Conservation (phyloP, 2,329 filamentous ascomycete species). For the Pseudogymnoascus verrucosus region DNA sequence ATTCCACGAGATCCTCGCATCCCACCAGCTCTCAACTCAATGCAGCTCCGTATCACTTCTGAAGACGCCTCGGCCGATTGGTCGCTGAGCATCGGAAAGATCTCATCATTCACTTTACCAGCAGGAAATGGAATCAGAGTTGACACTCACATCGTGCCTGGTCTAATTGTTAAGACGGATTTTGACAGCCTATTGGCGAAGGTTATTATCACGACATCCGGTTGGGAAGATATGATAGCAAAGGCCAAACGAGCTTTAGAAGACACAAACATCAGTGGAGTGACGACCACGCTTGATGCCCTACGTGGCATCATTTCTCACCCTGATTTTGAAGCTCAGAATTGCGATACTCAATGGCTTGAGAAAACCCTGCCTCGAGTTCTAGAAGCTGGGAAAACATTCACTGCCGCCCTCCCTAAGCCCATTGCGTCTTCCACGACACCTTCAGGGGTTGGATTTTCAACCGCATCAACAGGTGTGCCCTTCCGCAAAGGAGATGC, state of each 20-base stretch:
- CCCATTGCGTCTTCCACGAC: conserved; percentile 17
- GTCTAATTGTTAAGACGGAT: conserved; percentile 36
- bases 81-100: conserved; percentile 52
- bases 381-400: conserved; percentile 26
- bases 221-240: conserved; percentile 41
- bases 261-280: conserved; percentile 46
- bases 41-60: conserved; percentile 38
- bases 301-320: conserved; percentile 46
- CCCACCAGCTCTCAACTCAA: conserved; percentile 29
- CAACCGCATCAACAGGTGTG: conserved; percentile 25
- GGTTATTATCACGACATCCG: conserved; percentile 37
- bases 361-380: conserved; percentile 36
- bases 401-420: conserved; percentile 29
- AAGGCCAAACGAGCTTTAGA: conserved; percentile 48
- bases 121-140: conserved; percentile 45
- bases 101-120: conserved; percentile 47
- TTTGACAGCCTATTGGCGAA: conserved; percentile 42
- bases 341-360: conserved; percentile 50
- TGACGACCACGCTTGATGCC: conserved; percentile 50
- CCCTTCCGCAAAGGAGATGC: conserved; percentile 51
- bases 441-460: not conserved
- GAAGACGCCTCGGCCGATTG: conserved; percentile 38
- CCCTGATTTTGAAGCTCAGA: conserved; percentile 38
- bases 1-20: conserved; percentile 27
- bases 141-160: conserved; percentile 34